Base-by-base conservation (phyloP, 495 filamentous ascomycete genomes). In the Clavariopsis aquatica region DNA sequence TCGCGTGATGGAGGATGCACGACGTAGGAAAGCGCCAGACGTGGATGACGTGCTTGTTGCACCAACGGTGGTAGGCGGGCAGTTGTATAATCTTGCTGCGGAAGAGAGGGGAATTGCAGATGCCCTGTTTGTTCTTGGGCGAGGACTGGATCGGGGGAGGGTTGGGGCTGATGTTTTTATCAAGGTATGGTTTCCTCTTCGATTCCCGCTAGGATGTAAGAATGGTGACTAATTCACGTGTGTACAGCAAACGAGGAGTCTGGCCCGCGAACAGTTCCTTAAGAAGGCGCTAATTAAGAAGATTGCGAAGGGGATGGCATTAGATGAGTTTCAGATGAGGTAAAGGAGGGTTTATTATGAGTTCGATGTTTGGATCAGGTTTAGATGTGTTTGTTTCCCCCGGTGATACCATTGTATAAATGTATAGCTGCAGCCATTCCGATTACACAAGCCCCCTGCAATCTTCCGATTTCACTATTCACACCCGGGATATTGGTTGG, bases 11-110 rank as follows among this genome's bases (percentile, higher is more conserved):
- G 82, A 84, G 27, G 81, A 84, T 36, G 86, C 86, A 2, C 79
- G 84, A 61, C 75, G 78, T 74, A 54, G 79, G 26, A 68, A 78
- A 36, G 76, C 84, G 0, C 88, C 88, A 0, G 80, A 82, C 23
- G 87, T 98, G 49, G 94, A 98, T 77, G 90, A 95, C 28, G 80
- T 98, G 31, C 81, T 98, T 10, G 91, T 97, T n/a, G 92, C 93
- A 6, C 91, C 92, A 0, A 96, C 92, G 0, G 89, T 98, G 2
- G 93, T 96, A 22, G 92, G 88, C 7, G 90, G 89, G 69, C 94
- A 98, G 81, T 77, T 98, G 57, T 98, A 96, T 74, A 86, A 88
- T 60, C 78, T 92, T 1, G 89, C 90, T 23, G 88, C 91, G 1
- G 94, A 98, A 73, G 93, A 96, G 73, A 81, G 86, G 52, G 90